Base-by-base conservation (phyloP, 2,329 filamentous ascomycete genomes). In the Neofusicoccum kwambonambiense region DNA sequence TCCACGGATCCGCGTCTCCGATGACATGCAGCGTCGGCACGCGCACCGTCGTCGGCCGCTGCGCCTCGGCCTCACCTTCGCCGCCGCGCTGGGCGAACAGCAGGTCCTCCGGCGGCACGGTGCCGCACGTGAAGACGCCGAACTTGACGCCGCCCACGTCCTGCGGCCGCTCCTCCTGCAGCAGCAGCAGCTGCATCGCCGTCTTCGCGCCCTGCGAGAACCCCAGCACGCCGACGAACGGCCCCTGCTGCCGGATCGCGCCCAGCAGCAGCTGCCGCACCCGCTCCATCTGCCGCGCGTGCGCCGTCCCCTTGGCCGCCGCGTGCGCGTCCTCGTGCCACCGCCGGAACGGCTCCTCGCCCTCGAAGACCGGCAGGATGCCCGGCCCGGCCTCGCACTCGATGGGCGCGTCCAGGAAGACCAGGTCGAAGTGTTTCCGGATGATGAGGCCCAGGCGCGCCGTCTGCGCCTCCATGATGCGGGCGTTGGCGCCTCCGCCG, bases 361-460 rank as follows among this genome's bases (percentile, higher is more conserved):
- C 82, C 51, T 83, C 84, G 74, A 91, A 93, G 3, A 91, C 87
- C 12, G 82, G 76, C 17, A 86, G 75, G 11, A 93, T 85, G 68
- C 85, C 88, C 0, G 86, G 82, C 39, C 89, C 87, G 0, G 89
- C 79, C 1, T 81, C 74, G 68, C 86, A 89, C 64, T 83, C 80
- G 75, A 88, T 90, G 1, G 90, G 90, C 0, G 82, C 90, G 70
- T 93, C 86, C 68, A 86, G 86, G 78, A 90, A 94, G 71, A 90
- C 87, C 68, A 93, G 83, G 50, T 90, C 87, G 75, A 92, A 92
- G 50, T 83, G 76, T 5, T 82, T 75, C 49, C 78, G 73, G 0
- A 92, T 56, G 2, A 70, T 49, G 9, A 71, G 65, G 9, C 64
- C 68, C 27, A 77, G 64, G 11, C 76, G 70, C 12, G 74, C 74